Percentiles rank a stretch among this genome's conserved stretches.
Evolutionary conservation across 805 yeast genomes (phyloP).

Genomic region (Metschnikowia hibisci): DNA sequence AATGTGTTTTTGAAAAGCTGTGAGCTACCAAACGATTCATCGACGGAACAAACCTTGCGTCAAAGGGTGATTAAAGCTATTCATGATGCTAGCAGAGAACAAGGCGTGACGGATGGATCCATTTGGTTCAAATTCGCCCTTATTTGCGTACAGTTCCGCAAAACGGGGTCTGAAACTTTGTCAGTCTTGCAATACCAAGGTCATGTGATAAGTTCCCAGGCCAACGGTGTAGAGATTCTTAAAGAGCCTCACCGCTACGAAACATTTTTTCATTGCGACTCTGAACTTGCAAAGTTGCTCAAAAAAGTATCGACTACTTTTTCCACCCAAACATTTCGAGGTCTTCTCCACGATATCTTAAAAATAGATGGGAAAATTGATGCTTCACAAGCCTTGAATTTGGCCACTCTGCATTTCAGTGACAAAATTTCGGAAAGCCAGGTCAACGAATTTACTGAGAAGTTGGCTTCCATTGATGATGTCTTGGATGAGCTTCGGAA

Average conservation of each 20-base stretch:
- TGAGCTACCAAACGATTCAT: conserved; percentile 12
- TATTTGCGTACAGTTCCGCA: conserved; percentile 67
- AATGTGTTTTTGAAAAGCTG: conserved; percentile 46
- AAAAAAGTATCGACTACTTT: conserved; percentile 21
- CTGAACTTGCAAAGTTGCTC: conserved; percentile 22
- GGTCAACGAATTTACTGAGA: conserved; percentile 18
- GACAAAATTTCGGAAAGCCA: conserved; percentile 26
- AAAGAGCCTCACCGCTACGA: conserved; percentile 35
- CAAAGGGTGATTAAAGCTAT: conserved; percentile 18
- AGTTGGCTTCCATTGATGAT: conserved; percentile 26
- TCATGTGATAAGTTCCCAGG: conserved; percentile 24
- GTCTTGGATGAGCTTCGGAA: conserved; percentile 22
- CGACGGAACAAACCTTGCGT: conserved; percentile 20
- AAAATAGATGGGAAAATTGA: conserved; percentile 11
- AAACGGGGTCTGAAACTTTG: conserved; percentile 56
- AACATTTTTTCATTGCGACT: conserved; percentile 14
- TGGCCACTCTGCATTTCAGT: conserved; percentile 23
- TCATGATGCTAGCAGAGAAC: conserved; percentile 9
- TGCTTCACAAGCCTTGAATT: conserved; percentile 17
- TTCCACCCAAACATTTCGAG: conserved; percentile 29
- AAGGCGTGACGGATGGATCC: conserved; percentile 34
- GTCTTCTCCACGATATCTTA: conserved; percentile 19
- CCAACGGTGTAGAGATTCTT: conserved; percentile 31
- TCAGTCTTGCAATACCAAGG: conserved; percentile 23
- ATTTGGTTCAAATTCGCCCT: conserved; percentile 70